Evolutionary conservation across 2,329 filamentous ascomycete species (phyloP).

Genomic region (Trichoderma cornu-damae): DNA sequence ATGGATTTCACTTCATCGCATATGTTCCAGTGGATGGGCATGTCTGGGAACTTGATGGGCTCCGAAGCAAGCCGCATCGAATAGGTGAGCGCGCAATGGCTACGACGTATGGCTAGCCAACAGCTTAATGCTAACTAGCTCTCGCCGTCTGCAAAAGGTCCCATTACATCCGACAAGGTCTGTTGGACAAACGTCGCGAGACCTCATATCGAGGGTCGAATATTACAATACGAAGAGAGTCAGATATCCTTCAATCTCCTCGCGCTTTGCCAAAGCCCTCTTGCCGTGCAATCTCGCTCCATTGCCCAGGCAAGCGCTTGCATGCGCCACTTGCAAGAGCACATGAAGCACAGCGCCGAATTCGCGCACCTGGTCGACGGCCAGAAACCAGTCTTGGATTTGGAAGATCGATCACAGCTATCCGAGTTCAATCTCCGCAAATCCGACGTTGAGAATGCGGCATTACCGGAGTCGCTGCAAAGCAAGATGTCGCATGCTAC

Average conservation of each 20-base stretch:
- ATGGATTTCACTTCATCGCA: conserved; percentile 80
- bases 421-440: conserved; percentile 30
- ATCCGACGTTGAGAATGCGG: conserved; percentile 25
- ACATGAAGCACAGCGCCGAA: conserved; percentile 22
- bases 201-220: conserved; percentile 61
- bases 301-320: conserved; percentile 42
- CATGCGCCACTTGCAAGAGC: conserved; percentile 36
- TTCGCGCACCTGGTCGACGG: conserved; percentile 25
- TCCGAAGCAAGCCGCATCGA: conserved; percentile 61
- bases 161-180: conserved; percentile 33
- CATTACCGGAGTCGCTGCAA: conserved; percentile 20
- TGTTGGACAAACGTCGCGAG: conserved; percentile 62
- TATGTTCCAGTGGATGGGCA: conserved; percentile 71
- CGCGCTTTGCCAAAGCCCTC: conserved; percentile 64
- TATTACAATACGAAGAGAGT: conserved; percentile 60
- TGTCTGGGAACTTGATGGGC: conserved; percentile 85
- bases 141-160: neutral
- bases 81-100: conserved; percentile 27
- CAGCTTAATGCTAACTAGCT: neutral
- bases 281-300: conserved; percentile 44
- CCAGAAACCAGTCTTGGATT: conserved; percentile 24
- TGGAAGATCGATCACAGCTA: conserved; percentile 25
- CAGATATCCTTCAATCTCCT: conserved; percentile 73
- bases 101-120: neutral
- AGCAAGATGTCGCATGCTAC: conserved; percentile 18